Evolutionary conservation across 2,329 filamentous ascomycete genomes (phyloP).

Genomic region (Akanthomyces dipterigenus): DNA sequence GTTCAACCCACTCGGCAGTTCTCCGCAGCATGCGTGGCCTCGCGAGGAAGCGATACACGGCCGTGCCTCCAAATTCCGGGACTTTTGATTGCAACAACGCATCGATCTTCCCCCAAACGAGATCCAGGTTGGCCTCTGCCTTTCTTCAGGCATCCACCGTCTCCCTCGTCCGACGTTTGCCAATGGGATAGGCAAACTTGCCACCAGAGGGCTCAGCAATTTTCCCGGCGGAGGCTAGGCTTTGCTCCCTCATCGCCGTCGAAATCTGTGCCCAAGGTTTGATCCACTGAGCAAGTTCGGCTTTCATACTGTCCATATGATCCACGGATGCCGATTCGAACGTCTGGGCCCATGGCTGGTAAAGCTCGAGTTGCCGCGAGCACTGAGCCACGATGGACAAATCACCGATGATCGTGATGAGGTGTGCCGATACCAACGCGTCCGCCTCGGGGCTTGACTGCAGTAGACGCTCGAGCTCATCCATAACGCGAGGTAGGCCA

Average conservation of each 20-base stretch:
- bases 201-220: constrained; percentile 28
- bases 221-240: constrained; percentile 11
- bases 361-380: constrained; percentile 36
- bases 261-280: constrained; percentile 14
- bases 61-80: constrained; percentile 19
- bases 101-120: constrained; percentile 37
- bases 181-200: constrained; percentile 36
- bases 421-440: constrained; percentile 30
- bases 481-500: constrained; percentile 31
- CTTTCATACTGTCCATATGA: not conserved
- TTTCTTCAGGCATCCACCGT: constrained; percentile 36
- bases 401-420: constrained; percentile 33
- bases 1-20: constrained; percentile 43
- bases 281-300: constrained; percentile 18
- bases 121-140: constrained; percentile 42
- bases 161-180: constrained; percentile 38
- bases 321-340: constrained; percentile 28
- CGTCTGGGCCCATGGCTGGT: constrained; percentile 40
- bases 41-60: constrained; percentile 24
- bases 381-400: constrained; percentile 40
- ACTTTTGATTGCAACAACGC: not conserved
- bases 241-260: constrained; percentile 14
- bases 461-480: constrained; percentile 42
- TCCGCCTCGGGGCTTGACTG: constrained; percentile 28
- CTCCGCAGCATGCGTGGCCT: constrained; percentile 34